Evolutionary conservation across 192 early-diverging fungal species (phyloP), one percentile per base, ranked within the genome.

Genomic region (Coemansia sp.): DNA sequence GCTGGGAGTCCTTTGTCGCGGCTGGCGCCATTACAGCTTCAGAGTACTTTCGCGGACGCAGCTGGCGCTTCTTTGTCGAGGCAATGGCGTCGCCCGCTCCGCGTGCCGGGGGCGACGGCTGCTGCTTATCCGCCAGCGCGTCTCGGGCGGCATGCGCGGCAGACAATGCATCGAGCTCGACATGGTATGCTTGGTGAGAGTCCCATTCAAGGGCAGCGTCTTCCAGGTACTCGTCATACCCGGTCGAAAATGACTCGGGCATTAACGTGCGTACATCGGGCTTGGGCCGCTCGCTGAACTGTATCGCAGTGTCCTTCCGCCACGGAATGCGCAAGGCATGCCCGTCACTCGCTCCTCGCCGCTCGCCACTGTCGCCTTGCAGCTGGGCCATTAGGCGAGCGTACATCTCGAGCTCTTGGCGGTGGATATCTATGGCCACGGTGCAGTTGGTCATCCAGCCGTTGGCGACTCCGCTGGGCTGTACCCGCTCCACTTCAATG

Each of bases 401-500:
- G 37, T 75, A 75, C 64, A 75, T 67, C 4, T 58, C 71, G 20
- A 75, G 64, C 56, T 75, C 71, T 31, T 75, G 71, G 4, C 64
- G 64, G 26, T 75, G 64, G 11, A 67, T 60, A 22, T 67, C 64
- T 31, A 75, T 62, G 6, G 71, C 55, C 9, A 75, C 64, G 0
- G 64, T 67, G 60, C 60, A 67, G 44, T 59, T 66, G 34, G 59
- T 54, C 69, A 66, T 73, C 69, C 71, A 67, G 20, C 51, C 53
- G 49, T 51, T 59, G 21, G 56, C 54, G n/a, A 41, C 19, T 12
- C 51, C 47, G 9, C 40, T 35, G 13, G 60, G 37, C 47, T 59
- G 60, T 17, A 51, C 64, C 14, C 74, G 78, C 45, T 88, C 82
- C 16, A 93, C 83, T 34, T 82, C 78, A 18, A 98, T 64, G 25